Evolutionary conservation across 768 basidiomycete genomes (phyloP).

Genomic region (Tylopilus felleus): DNA sequence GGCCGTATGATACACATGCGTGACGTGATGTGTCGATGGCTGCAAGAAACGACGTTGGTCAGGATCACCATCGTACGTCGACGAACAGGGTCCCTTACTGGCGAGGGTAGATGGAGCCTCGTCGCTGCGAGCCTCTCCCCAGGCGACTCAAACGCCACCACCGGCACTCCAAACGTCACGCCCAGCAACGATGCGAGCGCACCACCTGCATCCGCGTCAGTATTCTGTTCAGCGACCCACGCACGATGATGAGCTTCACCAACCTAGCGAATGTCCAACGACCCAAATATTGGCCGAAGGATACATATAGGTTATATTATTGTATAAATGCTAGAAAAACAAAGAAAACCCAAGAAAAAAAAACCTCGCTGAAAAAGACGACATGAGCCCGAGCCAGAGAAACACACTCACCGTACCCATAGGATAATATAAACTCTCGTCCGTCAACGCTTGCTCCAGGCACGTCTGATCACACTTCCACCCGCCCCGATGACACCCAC

Average conservation of each 20-base stretch:
- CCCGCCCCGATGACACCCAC: conserved; percentile 78
- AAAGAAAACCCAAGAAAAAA: neutral
- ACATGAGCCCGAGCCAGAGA: neutral
- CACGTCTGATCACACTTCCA: conserved; percentile 83
- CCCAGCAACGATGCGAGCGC: conserved; percentile 82
- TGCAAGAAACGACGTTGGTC: conserved; percentile 21
- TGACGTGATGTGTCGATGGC: conserved; percentile 77
- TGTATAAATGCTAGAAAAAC: conserved; percentile 74
- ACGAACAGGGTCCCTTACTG: conserved; percentile 44
- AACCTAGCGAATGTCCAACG: conserved; percentile 65
- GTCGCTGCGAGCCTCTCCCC: conserved; percentile 79
- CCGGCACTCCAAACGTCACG: conserved; percentile 84
- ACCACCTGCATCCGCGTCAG: conserved; percentile 39
- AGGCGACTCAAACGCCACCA: conserved; percentile 85
- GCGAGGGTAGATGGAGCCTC: conserved; percentile 82
- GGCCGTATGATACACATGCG: conserved; percentile 91
- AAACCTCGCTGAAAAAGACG: neutral
- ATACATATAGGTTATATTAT: conserved; percentile 91
- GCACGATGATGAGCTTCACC: conserved; percentile 36
- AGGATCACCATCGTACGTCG: neutral
- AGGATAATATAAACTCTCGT: conserved; percentile 86
- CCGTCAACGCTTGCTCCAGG: conserved; percentile 66
- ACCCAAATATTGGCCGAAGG: conserved; percentile 90
- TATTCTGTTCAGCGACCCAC: neutral
- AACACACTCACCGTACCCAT: conserved; percentile 70